These are phyloP conservation scores for Melanomma pulvis-pyrius DNA, from an alignment of 495 filamentous ascomycete species.

Conservation along the genomic window DNA sequence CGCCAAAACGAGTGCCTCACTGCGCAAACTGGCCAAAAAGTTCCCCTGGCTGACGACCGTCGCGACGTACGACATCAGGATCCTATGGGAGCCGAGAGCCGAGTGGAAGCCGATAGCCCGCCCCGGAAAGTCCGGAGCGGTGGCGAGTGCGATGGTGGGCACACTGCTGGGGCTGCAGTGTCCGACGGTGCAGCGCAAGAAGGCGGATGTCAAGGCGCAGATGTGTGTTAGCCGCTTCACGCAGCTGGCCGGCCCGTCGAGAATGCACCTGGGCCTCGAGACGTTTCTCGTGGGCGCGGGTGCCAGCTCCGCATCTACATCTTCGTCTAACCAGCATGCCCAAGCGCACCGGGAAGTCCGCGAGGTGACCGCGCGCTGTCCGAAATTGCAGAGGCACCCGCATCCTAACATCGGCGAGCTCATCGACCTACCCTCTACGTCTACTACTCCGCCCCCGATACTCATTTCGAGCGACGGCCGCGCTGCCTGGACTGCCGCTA, in stretches of 20 bases:
- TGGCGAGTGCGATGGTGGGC: neutral
- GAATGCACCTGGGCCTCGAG: neutral
- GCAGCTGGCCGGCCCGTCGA: neutral
- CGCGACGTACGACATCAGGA: neutral
- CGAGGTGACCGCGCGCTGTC: too few species aligned
- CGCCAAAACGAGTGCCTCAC: neutral
- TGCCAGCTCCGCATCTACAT: neutral
- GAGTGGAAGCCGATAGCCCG: neutral
- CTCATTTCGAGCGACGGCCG: neutral
- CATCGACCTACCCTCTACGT: neutral
- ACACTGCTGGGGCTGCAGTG: neutral
- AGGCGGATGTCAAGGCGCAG: neutral
- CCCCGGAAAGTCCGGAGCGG: neutral
- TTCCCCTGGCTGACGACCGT: neutral
- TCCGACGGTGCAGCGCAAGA: neutral
- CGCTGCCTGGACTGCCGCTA: neutral
- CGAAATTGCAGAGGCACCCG: too few species aligned
- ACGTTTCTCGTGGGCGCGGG: neutral
- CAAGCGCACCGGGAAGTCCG: too few species aligned
- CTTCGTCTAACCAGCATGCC: neutral
- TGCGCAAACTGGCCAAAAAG: conserved; percentile 1
- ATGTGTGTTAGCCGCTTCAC: neutral
- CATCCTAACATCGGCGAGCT: neutral
- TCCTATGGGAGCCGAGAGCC: neutral
- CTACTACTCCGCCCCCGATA: neutral